Evolutionary conservation across 2,329 filamentous ascomycete genomes (phyloP).

Genomic region (Fusarium sp.): DNA sequence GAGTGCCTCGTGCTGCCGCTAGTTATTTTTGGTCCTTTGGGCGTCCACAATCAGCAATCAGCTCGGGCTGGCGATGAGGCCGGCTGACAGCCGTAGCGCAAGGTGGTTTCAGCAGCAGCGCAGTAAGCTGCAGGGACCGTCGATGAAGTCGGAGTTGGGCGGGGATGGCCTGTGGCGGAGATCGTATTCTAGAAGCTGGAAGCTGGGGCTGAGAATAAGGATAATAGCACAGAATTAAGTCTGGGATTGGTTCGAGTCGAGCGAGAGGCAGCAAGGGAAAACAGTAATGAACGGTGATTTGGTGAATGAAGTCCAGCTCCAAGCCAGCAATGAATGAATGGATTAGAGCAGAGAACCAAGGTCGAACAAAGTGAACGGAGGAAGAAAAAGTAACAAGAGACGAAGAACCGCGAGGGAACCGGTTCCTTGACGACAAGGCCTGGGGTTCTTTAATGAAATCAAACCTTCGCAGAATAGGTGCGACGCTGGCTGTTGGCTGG

Average conservation of each 20-base stretch:
- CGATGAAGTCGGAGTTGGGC: not conserved
- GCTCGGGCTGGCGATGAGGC: slow-evolving; percentile 28
- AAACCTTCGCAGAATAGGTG: slow-evolving; percentile 18
- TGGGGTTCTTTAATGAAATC: slow-evolving; percentile 36
- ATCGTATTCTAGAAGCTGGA: slow-evolving; percentile 21
- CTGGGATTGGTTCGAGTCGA: slow-evolving; percentile 7
- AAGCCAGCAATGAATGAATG: slow-evolving; percentile 35
- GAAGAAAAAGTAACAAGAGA: slow-evolving; percentile 18
- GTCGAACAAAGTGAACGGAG: slow-evolving; percentile 15
- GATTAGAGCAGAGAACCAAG: slow-evolving; percentile 10
- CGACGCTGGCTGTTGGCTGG: slow-evolving; percentile 38
- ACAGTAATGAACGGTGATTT: slow-evolving; percentile 26
- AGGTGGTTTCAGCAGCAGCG: slow-evolving; percentile 15
- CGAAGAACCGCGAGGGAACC: slow-evolving; percentile 26
- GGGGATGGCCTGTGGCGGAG: slow-evolving; percentile 27
- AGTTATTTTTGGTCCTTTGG: slow-evolving; percentile 43
- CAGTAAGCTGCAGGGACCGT: slow-evolving; percentile 14
- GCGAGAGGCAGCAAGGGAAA: slow-evolving; percentile 7
- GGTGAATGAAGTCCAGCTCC: slow-evolving; percentile 41
- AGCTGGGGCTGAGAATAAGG: slow-evolving; percentile 15
- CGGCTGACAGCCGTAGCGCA: slow-evolving; percentile 33
- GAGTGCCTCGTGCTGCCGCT: slow-evolving; percentile 36
- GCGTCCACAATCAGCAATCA: slow-evolving; percentile 24
- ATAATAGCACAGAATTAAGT: slow-evolving; percentile 11
- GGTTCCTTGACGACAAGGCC: slow-evolving; percentile 26